Conservation (phyloP, 371 early-diverging fungal species). For the Fennellomyces sp. region DNA sequence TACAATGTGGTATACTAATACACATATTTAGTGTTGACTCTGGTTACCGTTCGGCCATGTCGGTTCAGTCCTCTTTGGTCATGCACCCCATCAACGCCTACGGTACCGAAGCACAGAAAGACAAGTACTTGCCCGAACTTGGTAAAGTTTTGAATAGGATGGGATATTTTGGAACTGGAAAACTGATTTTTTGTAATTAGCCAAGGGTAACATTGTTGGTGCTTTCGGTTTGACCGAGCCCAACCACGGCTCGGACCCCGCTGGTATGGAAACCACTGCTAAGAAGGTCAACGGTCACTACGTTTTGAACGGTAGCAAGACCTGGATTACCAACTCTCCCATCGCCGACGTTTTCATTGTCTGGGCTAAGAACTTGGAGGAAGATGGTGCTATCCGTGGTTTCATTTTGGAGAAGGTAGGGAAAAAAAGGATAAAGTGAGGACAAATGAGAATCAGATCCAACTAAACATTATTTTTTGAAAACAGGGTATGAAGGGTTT, state of each 20-base stretch:
- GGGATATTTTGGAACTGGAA: too few relatives aligned
- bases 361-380: slow-evolving; percentile 90
- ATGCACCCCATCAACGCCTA: slow-evolving; percentile 98
- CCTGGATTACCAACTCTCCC: slow-evolving; percentile 98
- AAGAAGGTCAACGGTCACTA: slow-evolving; percentile 74
- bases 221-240: slow-evolving; percentile 97
- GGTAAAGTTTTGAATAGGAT: too few relatives aligned
- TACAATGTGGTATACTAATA: neutral
- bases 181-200: slow-evolving; percentile 50
- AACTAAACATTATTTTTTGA: neutral
- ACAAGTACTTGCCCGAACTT: slow-evolving; percentile 89
- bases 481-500: slow-evolving; percentile 83
- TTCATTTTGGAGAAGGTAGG: slow-evolving; percentile 92
- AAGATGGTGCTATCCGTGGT: slow-evolving; percentile 88
- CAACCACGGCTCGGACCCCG: slow-evolving; percentile 96
- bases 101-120: slow-evolving; percentile 88
- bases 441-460: neutral
- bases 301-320: slow-evolving; percentile 90
- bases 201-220: slow-evolving; percentile 88
- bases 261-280: slow-evolving; percentile 92
- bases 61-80: slow-evolving; percentile 97
- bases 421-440: neutral
- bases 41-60: slow-evolving; percentile 98
- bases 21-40: slow-evolving; percentile 93
- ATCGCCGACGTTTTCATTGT: slow-evolving; percentile 95